These are phyloP conservation scores for Malus hybrid DNA, from an alignment of 331 rosid species.

Conservation along the genomic window DNA sequence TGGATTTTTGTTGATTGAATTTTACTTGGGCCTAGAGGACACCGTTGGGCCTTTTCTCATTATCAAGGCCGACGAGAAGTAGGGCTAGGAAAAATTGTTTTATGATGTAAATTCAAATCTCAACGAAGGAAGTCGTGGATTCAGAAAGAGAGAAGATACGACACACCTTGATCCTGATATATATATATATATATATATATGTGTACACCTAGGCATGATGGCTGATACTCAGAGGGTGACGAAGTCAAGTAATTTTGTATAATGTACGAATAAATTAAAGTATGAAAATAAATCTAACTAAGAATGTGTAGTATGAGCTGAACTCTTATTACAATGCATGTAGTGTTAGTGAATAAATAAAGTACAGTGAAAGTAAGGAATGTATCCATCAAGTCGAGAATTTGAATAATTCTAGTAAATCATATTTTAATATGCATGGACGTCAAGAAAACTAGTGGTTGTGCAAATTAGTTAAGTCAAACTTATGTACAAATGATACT, in stretches of 20 bases:
- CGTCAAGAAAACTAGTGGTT: background rate
- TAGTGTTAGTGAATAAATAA: no score
- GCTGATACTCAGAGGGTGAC: no score
- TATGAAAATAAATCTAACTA: no score
- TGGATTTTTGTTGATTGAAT: background rate
- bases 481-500: background rate
- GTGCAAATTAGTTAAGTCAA: background rate
- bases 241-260: no score
- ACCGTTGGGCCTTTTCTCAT: background rate
- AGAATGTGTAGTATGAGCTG: no score
- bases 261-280: no score
- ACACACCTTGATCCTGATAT: no score
- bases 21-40: background rate
- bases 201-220: no score
- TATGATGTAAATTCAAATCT: background rate
- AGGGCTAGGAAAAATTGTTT: background rate
- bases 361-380: no score
- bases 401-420: no score
- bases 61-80: background rate
- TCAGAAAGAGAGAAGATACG: background rate
- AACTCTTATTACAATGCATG: no score
- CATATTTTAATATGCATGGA: background rate
- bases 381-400: background rate
- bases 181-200: no score
- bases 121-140: background rate